Conservation (phyloP, 352 stramenopile genomes). For the Pythium insidiosum region DNA sequence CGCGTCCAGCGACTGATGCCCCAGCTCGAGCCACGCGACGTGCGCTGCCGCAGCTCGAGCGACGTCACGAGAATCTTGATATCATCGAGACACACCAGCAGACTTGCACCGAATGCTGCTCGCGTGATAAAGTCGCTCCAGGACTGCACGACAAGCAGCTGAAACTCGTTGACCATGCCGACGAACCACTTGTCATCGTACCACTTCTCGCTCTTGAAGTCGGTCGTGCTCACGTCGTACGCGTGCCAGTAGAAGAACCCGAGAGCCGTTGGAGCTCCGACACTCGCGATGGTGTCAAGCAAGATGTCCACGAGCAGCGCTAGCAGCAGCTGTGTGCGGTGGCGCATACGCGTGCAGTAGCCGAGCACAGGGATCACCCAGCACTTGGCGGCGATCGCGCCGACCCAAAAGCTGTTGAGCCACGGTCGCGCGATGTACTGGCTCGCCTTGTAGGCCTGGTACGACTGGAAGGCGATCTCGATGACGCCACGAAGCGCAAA, state of each 20-base stretch:
- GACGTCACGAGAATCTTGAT: conserved; percentile 16
- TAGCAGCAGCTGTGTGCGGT: conserved; percentile 17
- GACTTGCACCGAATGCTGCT: conserved; percentile 1
- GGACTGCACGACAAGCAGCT: conserved; percentile 11
- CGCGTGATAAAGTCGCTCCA: conserved; percentile 6
- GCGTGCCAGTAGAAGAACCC: conserved; percentile 10
- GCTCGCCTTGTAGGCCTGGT: conserved; percentile 15
- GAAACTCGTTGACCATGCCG: conserved; percentile 16
- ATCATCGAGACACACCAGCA: conserved; percentile 12
- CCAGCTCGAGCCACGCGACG: neutral
- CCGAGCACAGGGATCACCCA: conserved; percentile 26
- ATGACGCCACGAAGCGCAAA: conserved; percentile 10
- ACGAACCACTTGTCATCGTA: conserved; percentile 15
- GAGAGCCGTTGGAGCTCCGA: conserved; percentile 21
- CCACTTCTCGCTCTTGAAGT: conserved; percentile 11
- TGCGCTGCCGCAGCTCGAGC: neutral
- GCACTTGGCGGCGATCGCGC: conserved; percentile 22
- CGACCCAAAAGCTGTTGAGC: conserved; percentile 19
- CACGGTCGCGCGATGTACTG: conserved; percentile 11
- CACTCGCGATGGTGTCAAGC: conserved; percentile 28
- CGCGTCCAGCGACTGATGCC: neutral
- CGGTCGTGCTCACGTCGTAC: conserved; percentile 7
- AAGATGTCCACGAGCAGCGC: conserved; percentile 20
- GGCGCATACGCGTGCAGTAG: conserved; percentile 3
- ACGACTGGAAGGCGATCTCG: conserved; percentile 14